phyloP scores from a whole-genome alignment of 192 early-diverging fungal species.

The Coemansia sp. region DNA sequence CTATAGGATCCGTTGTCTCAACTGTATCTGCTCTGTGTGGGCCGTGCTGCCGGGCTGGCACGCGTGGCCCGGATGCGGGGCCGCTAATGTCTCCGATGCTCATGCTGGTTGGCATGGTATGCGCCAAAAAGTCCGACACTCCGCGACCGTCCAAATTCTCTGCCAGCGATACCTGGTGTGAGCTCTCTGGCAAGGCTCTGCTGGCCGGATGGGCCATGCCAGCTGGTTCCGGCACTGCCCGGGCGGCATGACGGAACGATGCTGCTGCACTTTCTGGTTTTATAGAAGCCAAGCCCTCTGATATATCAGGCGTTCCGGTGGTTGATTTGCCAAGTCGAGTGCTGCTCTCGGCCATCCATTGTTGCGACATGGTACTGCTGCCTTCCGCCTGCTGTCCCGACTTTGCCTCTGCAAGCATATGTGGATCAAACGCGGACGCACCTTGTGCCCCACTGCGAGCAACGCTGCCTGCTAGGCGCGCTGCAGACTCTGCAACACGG shows the following conservation, averaged over 20 bases:
- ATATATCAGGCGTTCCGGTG: conserved; percentile 20
- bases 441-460: conserved; percentile 11
- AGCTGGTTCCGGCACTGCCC: background rate
- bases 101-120: conserved; percentile 39
- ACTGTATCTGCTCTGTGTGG: background rate
- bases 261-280: conserved; percentile 55
- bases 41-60: conserved; percentile 3
- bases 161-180: conserved; percentile 87
- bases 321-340: conserved; percentile 34
- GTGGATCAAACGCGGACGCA: conserved; percentile 3
- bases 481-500: conserved; percentile 33
- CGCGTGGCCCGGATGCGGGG: background rate
- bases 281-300: background rate
- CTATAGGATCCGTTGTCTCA: conserved; percentile 20
- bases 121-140: conserved; percentile 34
- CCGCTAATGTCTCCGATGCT: conserved; percentile 12
- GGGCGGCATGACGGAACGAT: conserved; percentile 59
- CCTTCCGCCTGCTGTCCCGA: conserved; percentile 9
- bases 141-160: conserved; percentile 35
- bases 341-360: conserved; percentile 23
- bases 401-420: conserved; percentile 26
- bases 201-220: background rate
- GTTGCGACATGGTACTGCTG: conserved; percentile 9
- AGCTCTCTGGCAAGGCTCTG: conserved; percentile 56
- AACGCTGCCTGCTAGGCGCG: conserved; percentile 24